A percentile compares a stretch with the other conserved stretches of the same genome.
phyloP scores from a whole-genome alignment of 2,329 filamentous ascomycete species.

The Diaporthe sp. region DNA sequence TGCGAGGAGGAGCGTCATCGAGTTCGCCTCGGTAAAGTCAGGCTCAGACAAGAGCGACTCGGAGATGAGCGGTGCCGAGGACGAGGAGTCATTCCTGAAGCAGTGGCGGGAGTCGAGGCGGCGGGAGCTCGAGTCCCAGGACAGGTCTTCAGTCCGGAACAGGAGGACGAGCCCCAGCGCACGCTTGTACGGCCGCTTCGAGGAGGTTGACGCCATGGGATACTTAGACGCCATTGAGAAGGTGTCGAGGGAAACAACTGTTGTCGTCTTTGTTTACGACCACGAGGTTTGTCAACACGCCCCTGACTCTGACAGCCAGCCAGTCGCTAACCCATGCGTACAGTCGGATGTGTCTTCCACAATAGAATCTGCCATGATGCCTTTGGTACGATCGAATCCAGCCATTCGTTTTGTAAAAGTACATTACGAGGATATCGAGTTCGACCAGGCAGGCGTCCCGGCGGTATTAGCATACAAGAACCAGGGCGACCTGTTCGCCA shows the following conservation, averaged over 20 bases:
- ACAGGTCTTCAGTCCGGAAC: constrained; percentile 63
- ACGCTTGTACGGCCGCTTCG: constrained; percentile 81
- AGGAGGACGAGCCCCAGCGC: constrained; percentile 81
- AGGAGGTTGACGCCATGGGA: constrained; percentile 87
- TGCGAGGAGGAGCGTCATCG: constrained; percentile 66
- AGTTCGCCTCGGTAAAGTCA: constrained; percentile 48
- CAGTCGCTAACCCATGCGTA: constrained; percentile 7
- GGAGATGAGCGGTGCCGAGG: constrained; percentile 63
- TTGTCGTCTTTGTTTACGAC: constrained; percentile 95
- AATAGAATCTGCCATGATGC: constrained; percentile 81
- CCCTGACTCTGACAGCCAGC: background rate
- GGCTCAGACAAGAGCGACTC: constrained; percentile 54
- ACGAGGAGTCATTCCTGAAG: constrained; percentile 84
- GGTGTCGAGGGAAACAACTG: constrained; percentile 80
- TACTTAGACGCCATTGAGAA: constrained; percentile 98
- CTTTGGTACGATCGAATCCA: constrained; percentile 77
- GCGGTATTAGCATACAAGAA: constrained; percentile 89
- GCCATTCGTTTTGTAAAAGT: constrained; percentile 90
- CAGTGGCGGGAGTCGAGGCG: constrained; percentile 87
- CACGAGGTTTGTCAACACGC: constrained; percentile 71
- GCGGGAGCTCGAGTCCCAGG: constrained; percentile 77
- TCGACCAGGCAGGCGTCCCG: constrained; percentile 88
- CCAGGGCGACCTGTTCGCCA: constrained; percentile 89
- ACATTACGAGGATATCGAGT: constrained; percentile 91
- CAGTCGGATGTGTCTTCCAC: constrained; percentile 83